Evolutionary conservation across 805 yeast species (phyloP).

Genomic region (Metschnikowia kunwiensis): DNA sequence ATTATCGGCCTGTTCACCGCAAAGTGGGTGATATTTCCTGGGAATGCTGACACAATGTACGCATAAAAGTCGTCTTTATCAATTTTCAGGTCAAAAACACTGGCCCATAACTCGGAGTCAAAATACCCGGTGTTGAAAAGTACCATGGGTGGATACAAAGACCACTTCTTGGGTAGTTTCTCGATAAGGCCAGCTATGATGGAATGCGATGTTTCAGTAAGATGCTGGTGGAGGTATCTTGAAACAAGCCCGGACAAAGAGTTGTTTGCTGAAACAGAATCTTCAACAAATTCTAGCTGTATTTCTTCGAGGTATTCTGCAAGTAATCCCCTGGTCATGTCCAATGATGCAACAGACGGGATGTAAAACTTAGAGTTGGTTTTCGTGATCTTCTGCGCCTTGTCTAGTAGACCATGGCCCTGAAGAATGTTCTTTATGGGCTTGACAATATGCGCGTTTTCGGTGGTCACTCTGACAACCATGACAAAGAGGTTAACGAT

Average conservation of each 20-base stretch:
- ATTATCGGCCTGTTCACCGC: slow-evolving; percentile 71
- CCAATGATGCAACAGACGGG: slow-evolving; percentile 2
- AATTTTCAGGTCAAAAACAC: slow-evolving; percentile 1
- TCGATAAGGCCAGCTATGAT: not conserved
- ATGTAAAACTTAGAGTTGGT: slow-evolving; percentile 4
- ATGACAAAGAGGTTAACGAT: too few species aligned
- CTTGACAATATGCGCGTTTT: slow-evolving; percentile 12
- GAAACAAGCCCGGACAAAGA: slow-evolving; percentile 1
- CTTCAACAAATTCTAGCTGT: not conserved
- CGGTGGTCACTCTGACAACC: slow-evolving; percentile 3
- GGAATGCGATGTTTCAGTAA: too few species aligned
- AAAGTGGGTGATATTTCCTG: slow-evolving; percentile 46
- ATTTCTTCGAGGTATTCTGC: not conserved
- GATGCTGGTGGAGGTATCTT: slow-evolving; percentile 1
- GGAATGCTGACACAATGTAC: slow-evolving; percentile 7
- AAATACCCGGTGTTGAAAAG: slow-evolving; percentile 53
- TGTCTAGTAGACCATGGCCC: slow-evolving; percentile 6
- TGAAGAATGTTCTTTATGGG: slow-evolving; percentile 11
- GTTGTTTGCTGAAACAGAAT: not conserved
- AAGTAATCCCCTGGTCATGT: slow-evolving; percentile 1
- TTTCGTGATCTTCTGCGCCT: slow-evolving; percentile 9
- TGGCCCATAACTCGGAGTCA: slow-evolving; percentile 35
- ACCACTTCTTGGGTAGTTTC: slow-evolving; percentile 51
- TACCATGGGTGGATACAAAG: slow-evolving; percentile 65
- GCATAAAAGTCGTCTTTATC: slow-evolving; percentile 17